A percentile compares a stretch with the other conserved stretches of the same genome.
Evolutionary conservation across 441 rosid genomes (phyloP).

Genomic region (Pelargonium fulgidum): DNA sequence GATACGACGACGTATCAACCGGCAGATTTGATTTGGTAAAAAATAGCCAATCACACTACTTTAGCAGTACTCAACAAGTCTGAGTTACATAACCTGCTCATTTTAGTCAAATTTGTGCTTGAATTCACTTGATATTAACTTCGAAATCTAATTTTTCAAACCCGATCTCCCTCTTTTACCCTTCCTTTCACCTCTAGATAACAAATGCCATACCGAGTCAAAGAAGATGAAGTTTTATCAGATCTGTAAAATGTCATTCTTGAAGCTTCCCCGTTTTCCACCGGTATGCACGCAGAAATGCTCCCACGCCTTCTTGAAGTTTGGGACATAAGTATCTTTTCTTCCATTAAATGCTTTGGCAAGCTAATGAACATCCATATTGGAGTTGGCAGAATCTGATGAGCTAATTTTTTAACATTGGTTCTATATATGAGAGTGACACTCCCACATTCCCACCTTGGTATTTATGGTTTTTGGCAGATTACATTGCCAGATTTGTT

Average conservation of each 20-base stretch:
- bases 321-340: no score
- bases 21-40: no score
- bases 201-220: conserved; percentile 56
- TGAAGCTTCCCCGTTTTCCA: conserved; percentile 59
- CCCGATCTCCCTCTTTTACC: conserved; percentile 45
- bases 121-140: no score
- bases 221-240: conserved; percentile 62
- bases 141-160: conserved; percentile 58
- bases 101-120: no score
- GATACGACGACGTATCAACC: no score
- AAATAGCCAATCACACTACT: no score
- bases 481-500: conserved; percentile 40
- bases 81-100: no score
- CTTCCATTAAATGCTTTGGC: conserved; percentile 13
- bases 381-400: conserved; percentile 46
- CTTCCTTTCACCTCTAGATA: conserved; percentile 55
- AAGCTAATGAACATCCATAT: conserved; percentile 30
- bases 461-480: conserved; percentile 42
- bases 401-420: conserved; percentile 46
- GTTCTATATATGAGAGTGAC: conserved; percentile 42
- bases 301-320: conserved; percentile 52
- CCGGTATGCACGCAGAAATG: conserved; percentile 45
- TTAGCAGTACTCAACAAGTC: no score
- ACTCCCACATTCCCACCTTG: conserved; percentile 47
- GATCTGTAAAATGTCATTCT: conserved; percentile 51